Percentiles rank a stretch among this genome's conserved stretches.
phyloP scores from a whole-genome alignment of 2,329 filamentous ascomycete genomes.

The Penicillium sp. region DNA sequence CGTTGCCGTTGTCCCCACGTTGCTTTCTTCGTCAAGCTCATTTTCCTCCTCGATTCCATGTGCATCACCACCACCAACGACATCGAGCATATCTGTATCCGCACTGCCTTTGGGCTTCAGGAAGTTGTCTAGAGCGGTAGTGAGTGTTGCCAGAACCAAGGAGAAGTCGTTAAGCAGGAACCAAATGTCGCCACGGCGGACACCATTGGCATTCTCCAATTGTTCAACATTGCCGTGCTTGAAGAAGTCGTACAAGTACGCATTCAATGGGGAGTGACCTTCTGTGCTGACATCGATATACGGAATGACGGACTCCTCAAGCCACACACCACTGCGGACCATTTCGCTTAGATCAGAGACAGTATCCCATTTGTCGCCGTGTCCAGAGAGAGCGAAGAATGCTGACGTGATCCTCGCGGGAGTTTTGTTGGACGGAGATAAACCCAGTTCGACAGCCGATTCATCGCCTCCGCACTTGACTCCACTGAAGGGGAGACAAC shows the following conservation, averaged over 20 bases:
- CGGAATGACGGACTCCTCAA: constrained; percentile 69
- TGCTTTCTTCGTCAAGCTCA: not conserved
- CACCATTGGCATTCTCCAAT: constrained; percentile 60
- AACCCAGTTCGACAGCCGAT: not conserved
- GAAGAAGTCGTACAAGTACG: constrained; percentile 65
- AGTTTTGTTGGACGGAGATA: not conserved
- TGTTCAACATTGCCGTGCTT: constrained; percentile 62
- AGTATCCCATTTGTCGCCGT: constrained; percentile 55
- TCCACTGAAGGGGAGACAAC: constrained; percentile 55
- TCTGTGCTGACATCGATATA: constrained; percentile 59
- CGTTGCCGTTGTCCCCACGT: not conserved
- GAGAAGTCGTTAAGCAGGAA: constrained; percentile 65
- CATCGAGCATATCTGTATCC: constrained; percentile 20
- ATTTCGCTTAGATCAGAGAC: constrained; percentile 64
- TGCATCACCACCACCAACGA: constrained; percentile 28
- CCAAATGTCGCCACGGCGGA: constrained; percentile 65
- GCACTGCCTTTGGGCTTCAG: constrained; percentile 20
- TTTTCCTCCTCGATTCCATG: constrained; percentile 21
- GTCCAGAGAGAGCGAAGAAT: not conserved
- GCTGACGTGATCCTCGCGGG: not conserved
- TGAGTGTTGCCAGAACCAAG: constrained; percentile 41
- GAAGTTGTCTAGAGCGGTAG: constrained; percentile 31
- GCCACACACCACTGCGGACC: constrained; percentile 63
- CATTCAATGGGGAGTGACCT: constrained; percentile 43
- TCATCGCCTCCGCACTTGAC: constrained; percentile 25